These are phyloP conservation scores for Coriolopsis trogii DNA, from an alignment of 1,284 basidiomycete species.

Conservation along the genomic window DNA sequence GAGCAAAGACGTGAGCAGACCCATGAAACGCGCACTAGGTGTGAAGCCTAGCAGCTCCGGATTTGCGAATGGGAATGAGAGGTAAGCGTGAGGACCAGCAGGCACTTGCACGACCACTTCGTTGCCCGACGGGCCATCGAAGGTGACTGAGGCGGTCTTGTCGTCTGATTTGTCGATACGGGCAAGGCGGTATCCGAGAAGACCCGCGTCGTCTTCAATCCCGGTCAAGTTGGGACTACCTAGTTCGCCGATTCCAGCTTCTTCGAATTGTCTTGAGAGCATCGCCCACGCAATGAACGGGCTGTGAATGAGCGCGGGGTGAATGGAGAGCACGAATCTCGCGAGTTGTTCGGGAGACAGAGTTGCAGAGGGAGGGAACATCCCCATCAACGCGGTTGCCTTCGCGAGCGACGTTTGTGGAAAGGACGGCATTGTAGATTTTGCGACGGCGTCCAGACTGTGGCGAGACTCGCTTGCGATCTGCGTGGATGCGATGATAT, in stretches of 20 bases:
- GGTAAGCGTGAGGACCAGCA: conserved; percentile 45
- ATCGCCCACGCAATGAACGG: conserved; percentile 64
- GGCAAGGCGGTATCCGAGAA: conserved; percentile 54
- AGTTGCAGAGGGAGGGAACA: conserved; percentile 47
- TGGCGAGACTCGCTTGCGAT: conserved; percentile 59
- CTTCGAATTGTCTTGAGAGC: conserved; percentile 54
- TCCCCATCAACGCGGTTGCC: conserved; percentile 44
- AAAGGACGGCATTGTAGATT: conserved; percentile 57
- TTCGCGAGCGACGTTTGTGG: conserved; percentile 64
- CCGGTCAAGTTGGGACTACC: conserved; percentile 48
- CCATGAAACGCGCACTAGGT: conserved; percentile 37
- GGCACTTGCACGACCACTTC: conserved; percentile 42
- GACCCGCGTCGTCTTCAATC: conserved; percentile 44
- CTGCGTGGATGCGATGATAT: conserved; percentile 62
- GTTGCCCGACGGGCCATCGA: conserved; percentile 38
- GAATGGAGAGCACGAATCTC: conserved; percentile 53
- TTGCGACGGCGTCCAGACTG: conserved; percentile 52
- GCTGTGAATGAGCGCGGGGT: conserved; percentile 56
- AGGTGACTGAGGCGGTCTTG: conserved; percentile 44
- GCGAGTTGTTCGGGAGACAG: conserved; percentile 52
- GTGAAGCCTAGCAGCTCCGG: conserved; percentile 30
- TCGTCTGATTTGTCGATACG: conserved; percentile 45
- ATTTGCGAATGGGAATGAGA: conserved; percentile 28
- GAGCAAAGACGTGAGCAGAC: conserved; percentile 37
- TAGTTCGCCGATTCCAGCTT: conserved; percentile 54